Conservation (phyloP, 768 basidiomycete species). For the Russula sp. region DNA sequence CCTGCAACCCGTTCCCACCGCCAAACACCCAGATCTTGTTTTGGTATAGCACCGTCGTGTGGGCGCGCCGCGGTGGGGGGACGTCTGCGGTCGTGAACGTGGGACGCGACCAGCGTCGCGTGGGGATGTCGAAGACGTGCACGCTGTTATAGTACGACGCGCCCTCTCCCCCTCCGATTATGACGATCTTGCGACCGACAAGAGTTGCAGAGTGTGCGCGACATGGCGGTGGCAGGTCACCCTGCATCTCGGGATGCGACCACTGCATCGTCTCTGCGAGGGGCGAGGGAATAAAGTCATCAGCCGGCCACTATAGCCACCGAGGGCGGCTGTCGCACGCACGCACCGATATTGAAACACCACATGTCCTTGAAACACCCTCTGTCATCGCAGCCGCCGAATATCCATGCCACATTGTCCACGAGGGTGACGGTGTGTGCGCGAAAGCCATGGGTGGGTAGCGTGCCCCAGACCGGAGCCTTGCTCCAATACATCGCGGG, state of each 20-base stretch:
- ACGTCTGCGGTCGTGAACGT: conserved; percentile 22
- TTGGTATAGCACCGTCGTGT: conserved; percentile 70
- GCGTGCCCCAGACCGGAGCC: conserved; percentile 66
- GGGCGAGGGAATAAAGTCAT: not conserved
- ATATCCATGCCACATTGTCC: conserved; percentile 76
- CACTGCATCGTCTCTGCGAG: conserved; percentile 79
- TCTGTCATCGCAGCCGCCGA: conserved; percentile 84
- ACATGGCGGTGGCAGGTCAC: conserved; percentile 75
- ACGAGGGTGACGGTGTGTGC: conserved; percentile 82
- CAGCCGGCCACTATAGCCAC: not conserved
- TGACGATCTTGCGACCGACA: conserved; percentile 69
- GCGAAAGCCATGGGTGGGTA: conserved; percentile 64
- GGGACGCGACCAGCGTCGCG: conserved; percentile 58
- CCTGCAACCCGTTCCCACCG: conserved; percentile 88
- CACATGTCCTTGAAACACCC: conserved; percentile 69
- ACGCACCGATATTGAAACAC: conserved; percentile 75
- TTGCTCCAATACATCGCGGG: conserved; percentile 82
- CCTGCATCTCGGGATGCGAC: conserved; percentile 67
- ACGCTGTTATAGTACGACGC: conserved; percentile 76
- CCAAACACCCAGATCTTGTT: conserved; percentile 82
- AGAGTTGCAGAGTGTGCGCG: conserved; percentile 85
- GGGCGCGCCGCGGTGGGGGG: conserved; percentile 65
- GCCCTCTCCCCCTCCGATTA: conserved; percentile 86
- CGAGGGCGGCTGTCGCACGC: too few species aligned
- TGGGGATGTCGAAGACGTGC: conserved; percentile 74